phyloP scores from a whole-genome alignment of 371 early-diverging fungal genomes.

The Mortierella sp. region DNA sequence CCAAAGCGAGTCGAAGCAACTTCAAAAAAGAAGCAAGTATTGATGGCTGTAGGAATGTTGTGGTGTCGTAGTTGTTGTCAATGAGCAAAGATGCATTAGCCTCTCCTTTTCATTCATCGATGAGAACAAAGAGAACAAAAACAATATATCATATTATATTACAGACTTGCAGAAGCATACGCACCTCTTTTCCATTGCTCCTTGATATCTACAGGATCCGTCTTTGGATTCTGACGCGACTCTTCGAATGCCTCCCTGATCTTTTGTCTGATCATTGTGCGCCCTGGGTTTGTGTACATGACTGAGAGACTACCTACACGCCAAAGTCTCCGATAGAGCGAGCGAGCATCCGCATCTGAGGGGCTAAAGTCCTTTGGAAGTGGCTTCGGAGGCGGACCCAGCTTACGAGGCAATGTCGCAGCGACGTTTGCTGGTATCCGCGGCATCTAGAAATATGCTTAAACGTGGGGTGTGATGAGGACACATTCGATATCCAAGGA shows the following conservation, averaged over 20 bases:
- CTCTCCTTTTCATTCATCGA: too few species aligned
- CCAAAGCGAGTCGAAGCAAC: conserved; percentile 47
- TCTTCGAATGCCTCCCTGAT: conserved; percentile 51
- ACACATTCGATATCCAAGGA: too few species aligned
- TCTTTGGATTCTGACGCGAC: conserved; percentile 6
- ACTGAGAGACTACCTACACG: conserved; percentile 43
- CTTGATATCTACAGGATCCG: conserved; percentile 13
- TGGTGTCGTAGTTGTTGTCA: too few species aligned
- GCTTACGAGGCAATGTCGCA: conserved; percentile 30
- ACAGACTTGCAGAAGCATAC: not conserved
- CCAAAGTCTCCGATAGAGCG: conserved; percentile 48
- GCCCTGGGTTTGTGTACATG: conserved; percentile 44
- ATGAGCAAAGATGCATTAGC: not conserved
- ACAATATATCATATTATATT: too few species aligned
- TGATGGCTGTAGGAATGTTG: conserved; percentile 22
- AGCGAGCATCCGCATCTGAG: conserved; percentile 45
- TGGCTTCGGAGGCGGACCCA: conserved; percentile 39
- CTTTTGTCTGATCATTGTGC: conserved; percentile 27
- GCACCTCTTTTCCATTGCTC: conserved; percentile 49
- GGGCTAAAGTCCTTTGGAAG: conserved; percentile 30
- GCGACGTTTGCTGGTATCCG: conserved; percentile 49
- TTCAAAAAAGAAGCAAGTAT: conserved; percentile 48
- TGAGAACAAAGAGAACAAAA: too few species aligned
- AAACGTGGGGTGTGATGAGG: not conserved
- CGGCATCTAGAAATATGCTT: conserved; percentile 13